phyloP scores from a whole-genome alignment of 2,329 filamentous ascomycete genomes.

The Pestalotiopsis sp. region DNA sequence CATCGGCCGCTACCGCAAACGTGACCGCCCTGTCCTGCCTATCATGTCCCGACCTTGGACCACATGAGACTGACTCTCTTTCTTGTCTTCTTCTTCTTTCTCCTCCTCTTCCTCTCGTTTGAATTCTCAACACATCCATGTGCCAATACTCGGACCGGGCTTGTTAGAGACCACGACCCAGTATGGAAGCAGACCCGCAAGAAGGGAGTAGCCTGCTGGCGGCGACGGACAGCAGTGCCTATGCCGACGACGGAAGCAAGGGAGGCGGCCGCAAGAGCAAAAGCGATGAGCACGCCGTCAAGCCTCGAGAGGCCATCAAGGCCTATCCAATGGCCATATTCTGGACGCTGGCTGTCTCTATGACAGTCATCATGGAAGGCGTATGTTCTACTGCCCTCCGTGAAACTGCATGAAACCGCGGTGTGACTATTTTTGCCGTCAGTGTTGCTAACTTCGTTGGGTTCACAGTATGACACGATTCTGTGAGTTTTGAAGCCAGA shows the following conservation, averaged over 20 bases:
- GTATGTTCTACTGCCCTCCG: not conserved
- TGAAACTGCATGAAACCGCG: no score
- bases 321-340: constrained; percentile 15
- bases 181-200: constrained; percentile 3
- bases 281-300: constrained; percentile 9
- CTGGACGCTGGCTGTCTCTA: constrained; percentile 11
- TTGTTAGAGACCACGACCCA: not conserved
- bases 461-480: constrained; percentile 8
- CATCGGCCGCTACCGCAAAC: not conserved
- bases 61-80: not conserved
- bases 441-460: not conserved
- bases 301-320: constrained; percentile 10
- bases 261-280: not conserved
- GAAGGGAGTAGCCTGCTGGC: constrained; percentile 4
- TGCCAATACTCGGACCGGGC: not conserved
- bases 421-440: not conserved
- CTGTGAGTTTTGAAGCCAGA: not conserved
- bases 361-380: constrained; percentile 14
- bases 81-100: not conserved
- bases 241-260: not conserved
- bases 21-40: not conserved
- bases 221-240: not conserved
- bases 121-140: not conserved
- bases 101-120: not conserved
- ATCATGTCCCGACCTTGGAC: not conserved